Base-by-base conservation (phyloP, 768 basidiomycete species). In the Russula sp. region DNA sequence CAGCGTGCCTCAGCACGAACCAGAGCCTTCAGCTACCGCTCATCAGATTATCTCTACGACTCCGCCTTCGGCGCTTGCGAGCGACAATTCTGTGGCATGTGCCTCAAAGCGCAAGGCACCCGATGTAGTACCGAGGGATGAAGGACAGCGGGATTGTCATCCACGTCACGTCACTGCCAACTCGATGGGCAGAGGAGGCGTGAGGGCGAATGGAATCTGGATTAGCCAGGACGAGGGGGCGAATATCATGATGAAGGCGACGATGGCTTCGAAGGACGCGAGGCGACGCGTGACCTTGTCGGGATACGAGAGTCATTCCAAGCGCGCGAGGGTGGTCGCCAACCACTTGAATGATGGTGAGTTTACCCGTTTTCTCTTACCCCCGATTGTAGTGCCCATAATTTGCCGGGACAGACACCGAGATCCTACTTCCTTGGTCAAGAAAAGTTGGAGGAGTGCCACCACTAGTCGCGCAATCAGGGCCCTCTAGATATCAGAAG, bases 221-320 rank as follows among this genome's bases (percentile, higher is more conserved):
- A 46, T 64, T 11, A 14, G 5, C 36, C 42, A 28, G 14, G n/a
- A 54, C 1, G 63, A 64, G n/a, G 36, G 52, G 26, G 5, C 8
- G 34, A 54, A 7, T 36, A 64, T 64, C 14, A 64, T 42, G 46
- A 49, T 11, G 42, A 51, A 52, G 30, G 48, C 49, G 32, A 24
- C 32, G 1, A 20, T 18, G 22, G 40, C 22, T 6, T 16, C 5
- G 56, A 57, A 63, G 42, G 54, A 38, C 6, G 14, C 20, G 24
- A 18, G 4, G 30, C 40, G 62, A 18, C 57, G 63, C 32, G 42
- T 48, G 51, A 58, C 42, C 32, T 2, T 18, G 28, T 7, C 28
- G 49, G 62, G 50, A 9, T 32, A 6, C 14, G 57, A 53, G 40
- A 10, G 3, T 8, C 18, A 48, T 11, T 6, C 32, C 22, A 55